These are phyloP conservation scores for Cladosporium sp. DNA, from an alignment of 2,329 filamentous ascomycete genomes.

Conservation along the genomic window DNA sequence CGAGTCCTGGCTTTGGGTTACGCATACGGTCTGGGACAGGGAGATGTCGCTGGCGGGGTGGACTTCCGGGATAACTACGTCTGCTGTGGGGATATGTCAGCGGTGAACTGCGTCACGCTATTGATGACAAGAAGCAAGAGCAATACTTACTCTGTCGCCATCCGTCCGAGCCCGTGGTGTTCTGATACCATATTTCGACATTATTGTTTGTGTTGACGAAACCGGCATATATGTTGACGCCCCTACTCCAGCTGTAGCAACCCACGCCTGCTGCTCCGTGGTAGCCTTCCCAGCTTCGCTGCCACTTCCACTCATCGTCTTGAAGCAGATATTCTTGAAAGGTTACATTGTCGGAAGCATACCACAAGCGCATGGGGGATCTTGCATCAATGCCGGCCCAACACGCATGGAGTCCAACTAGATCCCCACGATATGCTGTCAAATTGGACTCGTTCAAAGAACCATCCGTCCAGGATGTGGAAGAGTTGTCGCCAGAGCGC, in stretches of 20 bases:
- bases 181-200: no score
- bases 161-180: no score
- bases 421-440: neutral
- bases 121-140: no score
- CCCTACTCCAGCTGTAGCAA: neutral
- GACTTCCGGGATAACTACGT: no score
- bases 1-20: no score
- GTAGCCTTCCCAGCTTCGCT: neutral
- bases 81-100: no score
- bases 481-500: neutral
- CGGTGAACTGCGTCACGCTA: no score
- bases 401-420: neutral
- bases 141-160: no score
- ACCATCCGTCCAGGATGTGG: neutral
- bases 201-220: no score
- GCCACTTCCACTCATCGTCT: neutral
- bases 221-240: no score
- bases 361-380: neutral
- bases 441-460: neutral
- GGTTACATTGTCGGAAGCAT: neutral
- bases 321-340: neutral
- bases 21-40: no score
- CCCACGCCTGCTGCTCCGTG: slow-evolving; percentile 2
- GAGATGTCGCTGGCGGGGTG: no score
- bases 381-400: neutral